Evolutionary conservation across 768 basidiomycete species (phyloP).

Genomic region (Leccinum truebloodii): DNA sequence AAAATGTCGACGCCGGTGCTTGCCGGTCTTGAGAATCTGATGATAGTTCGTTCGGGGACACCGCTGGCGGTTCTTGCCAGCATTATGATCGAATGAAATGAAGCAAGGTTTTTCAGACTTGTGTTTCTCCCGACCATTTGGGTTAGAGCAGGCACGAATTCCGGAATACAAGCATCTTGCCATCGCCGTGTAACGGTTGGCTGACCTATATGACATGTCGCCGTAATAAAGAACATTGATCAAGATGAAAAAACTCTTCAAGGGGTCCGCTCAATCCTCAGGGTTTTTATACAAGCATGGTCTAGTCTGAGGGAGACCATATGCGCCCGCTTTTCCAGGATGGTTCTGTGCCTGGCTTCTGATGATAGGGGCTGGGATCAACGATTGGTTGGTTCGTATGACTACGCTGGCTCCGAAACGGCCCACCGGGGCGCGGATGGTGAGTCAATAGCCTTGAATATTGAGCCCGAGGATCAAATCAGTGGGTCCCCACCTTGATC

Average conservation of each 20-base stretch:
- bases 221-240: no score
- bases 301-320: background rate
- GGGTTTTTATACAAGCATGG: background rate
- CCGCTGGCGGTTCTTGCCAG: no score
- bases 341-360: background rate
- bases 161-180: background rate
- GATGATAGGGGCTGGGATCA: background rate
- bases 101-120: no score
- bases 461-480: background rate
- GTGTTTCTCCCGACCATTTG: background rate
- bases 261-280: background rate
- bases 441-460: background rate
- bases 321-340: background rate
- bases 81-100: no score
- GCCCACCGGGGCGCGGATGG: background rate
- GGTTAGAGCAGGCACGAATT: background rate
- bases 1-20: background rate
- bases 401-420: background rate
- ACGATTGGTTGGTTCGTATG: background rate
- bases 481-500: background rate
- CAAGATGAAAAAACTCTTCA: background rate
- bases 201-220: background rate
- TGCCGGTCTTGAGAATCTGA: background rate
- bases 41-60: no score
- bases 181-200: background rate